Evolutionary conservation across 2,329 filamentous ascomycete genomes (phyloP).

Genomic region (Epichloe sibirici): DNA sequence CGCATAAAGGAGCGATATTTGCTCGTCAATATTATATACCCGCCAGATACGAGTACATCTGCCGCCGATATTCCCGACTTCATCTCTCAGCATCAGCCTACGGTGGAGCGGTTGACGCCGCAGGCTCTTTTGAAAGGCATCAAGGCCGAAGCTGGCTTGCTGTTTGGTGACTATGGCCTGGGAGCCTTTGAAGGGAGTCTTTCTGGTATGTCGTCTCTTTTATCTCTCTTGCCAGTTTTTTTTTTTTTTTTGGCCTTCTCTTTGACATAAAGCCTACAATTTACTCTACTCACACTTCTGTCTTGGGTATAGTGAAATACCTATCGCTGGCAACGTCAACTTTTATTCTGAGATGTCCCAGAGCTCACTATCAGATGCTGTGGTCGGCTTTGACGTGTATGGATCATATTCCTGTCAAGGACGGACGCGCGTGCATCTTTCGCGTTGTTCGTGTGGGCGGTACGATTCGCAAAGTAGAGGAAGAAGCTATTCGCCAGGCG

Average conservation of each 20-base stretch:
- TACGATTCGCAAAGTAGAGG: constrained; percentile 84
- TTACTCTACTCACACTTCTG: not conserved
- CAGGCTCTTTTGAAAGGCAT: constrained; percentile 56
- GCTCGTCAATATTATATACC: constrained; percentile 87
- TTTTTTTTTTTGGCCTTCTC: not conserved
- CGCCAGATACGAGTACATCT: constrained; percentile 35
- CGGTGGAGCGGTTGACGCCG: constrained; percentile 55
- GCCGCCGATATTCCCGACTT: constrained; percentile 40
- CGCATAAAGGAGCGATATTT: constrained; percentile 94
- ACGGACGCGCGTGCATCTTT: constrained; percentile 59
- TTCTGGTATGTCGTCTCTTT: constrained; percentile 37
- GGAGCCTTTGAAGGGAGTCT: constrained; percentile 61
- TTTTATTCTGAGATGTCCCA: constrained; percentile 74
- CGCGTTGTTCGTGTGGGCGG: constrained; percentile 80
- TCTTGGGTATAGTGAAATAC: constrained; percentile 62
- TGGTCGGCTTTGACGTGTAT: constrained; percentile 85
- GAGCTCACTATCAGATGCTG: constrained; percentile 72
- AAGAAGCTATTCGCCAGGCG: constrained; percentile 74
- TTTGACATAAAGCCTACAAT: constrained; percentile 1
- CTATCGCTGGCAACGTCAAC: constrained; percentile 86
- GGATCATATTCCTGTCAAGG: constrained; percentile 50
- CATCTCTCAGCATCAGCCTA: constrained; percentile 69
- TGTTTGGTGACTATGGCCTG: constrained; percentile 84
- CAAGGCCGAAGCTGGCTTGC: constrained; percentile 52
- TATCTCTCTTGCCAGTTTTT: not conserved